These are phyloP conservation scores for Starmera pachycereana DNA, from an alignment of 805 yeast genomes.

Conservation along the genomic window DNA sequence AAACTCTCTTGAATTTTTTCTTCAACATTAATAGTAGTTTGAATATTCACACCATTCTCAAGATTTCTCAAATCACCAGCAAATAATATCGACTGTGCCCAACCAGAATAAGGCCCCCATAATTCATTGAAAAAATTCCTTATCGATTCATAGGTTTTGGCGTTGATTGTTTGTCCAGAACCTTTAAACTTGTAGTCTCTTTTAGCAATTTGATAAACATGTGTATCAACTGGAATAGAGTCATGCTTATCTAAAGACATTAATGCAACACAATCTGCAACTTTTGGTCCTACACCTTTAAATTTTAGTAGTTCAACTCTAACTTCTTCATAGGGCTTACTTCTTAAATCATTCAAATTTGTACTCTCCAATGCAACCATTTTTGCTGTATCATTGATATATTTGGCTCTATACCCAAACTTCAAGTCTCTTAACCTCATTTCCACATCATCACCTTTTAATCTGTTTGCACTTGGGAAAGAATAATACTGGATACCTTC, in stretches of 20 bases:
- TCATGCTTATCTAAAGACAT: conserved; percentile 85
- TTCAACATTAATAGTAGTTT: conserved; percentile 12
- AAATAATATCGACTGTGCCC: conserved; percentile 96
- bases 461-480: conserved; percentile 59
- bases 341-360: conserved; percentile 33
- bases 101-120: conserved; percentile 93
- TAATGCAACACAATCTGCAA: conserved; percentile 90
- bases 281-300: conserved; percentile 94
- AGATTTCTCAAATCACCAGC: conserved; percentile 73
- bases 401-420: conserved; percentile 91
- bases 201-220: conserved; percentile 81
- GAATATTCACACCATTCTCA: conserved; percentile 50
- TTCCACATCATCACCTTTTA: conserved; percentile 34
- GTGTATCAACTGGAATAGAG: conserved; percentile 93
- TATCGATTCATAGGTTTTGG: conserved; percentile 31
- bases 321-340: conserved; percentile 37
- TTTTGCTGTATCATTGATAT: conserved; percentile 67
- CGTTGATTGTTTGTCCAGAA: conserved; percentile 19
- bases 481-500: conserved; percentile 51
- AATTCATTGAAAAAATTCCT: conserved; percentile 46
- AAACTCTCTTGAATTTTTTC: not conserved
- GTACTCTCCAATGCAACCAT: conserved; percentile 24
- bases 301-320: conserved; percentile 53
- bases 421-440: conserved; percentile 31
- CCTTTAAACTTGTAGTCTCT: conserved; percentile 59